A percentile compares a stretch with the other conserved stretches of the same genome.
Evolutionary conservation across 1,284 basidiomycete genomes (phyloP).

Genomic region (Naganishia liquefaciens): DNA sequence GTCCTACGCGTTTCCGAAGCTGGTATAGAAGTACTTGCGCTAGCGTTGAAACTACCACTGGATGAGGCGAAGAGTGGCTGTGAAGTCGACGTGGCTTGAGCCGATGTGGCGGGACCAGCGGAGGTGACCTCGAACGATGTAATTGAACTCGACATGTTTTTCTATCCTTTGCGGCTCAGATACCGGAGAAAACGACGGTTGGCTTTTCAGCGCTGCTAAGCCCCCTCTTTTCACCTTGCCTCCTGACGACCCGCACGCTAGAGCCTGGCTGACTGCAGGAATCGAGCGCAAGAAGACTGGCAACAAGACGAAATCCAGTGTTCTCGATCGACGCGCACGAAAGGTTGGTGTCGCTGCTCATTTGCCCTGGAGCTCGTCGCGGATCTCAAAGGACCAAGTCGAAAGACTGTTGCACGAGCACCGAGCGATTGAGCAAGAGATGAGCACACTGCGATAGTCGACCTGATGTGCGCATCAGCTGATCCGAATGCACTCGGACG

Average conservation of each 20-base stretch:
- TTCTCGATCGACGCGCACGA: slow-evolving; percentile 12
- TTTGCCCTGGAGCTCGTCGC: background rate
- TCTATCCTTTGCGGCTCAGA: background rate
- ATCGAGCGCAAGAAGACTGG: background rate
- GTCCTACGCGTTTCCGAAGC: background rate
- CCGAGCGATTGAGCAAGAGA: too few species aligned
- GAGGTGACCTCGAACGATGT: background rate
- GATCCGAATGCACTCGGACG: too few species aligned
- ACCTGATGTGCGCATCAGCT: too few species aligned
- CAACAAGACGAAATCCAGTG: background rate
- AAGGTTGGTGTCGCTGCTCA: background rate
- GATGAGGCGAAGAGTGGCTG: background rate
- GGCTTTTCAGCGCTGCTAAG: too few species aligned
- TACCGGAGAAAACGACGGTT: background rate
- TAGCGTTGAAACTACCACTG: background rate
- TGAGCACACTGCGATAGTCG: too few species aligned
- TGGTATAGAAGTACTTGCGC: background rate
- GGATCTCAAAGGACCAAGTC: too few species aligned
- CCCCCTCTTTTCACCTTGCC: background rate
- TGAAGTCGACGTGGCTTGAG: background rate
- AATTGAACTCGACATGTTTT: background rate
- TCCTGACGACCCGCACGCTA: background rate
- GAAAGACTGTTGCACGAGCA: too few species aligned
- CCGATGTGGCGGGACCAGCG: background rate
- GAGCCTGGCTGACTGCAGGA: background rate